These are phyloP conservation scores for Rosa multiflora DNA, from an alignment of 306 rosid genomes.

Conservation along the genomic window DNA sequence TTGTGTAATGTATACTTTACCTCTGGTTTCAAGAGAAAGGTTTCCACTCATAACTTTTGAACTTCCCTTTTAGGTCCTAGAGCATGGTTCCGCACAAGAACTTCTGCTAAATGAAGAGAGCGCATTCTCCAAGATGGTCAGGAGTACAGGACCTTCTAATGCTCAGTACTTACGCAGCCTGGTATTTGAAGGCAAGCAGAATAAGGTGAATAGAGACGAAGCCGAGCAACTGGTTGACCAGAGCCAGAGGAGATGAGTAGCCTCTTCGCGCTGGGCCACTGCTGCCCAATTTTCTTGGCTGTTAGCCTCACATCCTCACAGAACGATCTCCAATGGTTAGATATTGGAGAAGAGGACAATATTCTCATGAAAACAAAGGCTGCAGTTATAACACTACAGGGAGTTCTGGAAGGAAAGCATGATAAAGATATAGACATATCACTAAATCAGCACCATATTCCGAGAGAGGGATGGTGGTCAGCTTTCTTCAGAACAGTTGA, in stretches of 20 bases:
- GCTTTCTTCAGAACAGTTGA: constrained; percentile 57
- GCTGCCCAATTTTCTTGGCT: constrained; percentile 73
- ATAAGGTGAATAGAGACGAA: constrained; percentile 21
- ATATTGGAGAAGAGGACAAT: constrained; percentile 31
- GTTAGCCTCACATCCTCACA: constrained; percentile 64
- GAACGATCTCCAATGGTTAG: constrained; percentile 45
- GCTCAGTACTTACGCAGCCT: constrained; percentile 64
- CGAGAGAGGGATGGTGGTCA: constrained; percentile 71
- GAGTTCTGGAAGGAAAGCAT: constrained; percentile 76
- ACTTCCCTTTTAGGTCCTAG: constrained; percentile 52
- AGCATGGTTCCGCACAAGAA: constrained; percentile 56
- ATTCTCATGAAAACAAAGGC: constrained; percentile 52
- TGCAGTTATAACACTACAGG: constrained; percentile 66
- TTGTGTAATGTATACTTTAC: background rate
- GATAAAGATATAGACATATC: constrained; percentile 57
- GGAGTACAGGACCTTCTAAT: constrained; percentile 81
- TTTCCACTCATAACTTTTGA: background rate
- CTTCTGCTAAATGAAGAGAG: constrained; percentile 58
- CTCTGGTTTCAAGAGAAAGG: background rate
- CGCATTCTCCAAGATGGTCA: constrained; percentile 76
- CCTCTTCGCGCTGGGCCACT: constrained; percentile 51
- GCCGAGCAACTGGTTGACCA: constrained; percentile 27
- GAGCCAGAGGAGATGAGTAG: constrained; percentile 33
- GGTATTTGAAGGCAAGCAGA: constrained; percentile 39
- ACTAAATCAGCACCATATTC: constrained; percentile 40